Conservation (phyloP, 2,329 filamentous ascomycete species). For the Penicillium sp. region DNA sequence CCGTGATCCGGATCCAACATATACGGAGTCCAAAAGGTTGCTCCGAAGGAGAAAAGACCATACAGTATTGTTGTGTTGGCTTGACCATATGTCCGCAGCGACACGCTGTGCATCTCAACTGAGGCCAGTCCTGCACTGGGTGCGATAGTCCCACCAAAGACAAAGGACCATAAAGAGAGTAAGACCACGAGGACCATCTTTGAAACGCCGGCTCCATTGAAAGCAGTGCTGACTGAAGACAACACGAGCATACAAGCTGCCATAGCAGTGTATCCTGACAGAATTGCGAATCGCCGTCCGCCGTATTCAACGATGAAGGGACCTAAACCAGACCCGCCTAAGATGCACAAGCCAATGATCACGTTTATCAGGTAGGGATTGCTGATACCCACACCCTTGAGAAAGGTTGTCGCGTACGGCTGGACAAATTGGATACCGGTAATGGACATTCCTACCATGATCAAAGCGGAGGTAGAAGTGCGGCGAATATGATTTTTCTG, state of each 20-base stretch:
- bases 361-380: conserved; percentile 29
- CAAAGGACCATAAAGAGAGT: conserved; percentile 31
- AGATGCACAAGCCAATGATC: conserved; percentile 23
- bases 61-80: conserved; percentile 28
- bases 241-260: conserved; percentile 29
- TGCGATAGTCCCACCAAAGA: conserved; percentile 30
- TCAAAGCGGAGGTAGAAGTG: conserved; percentile 26
- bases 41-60: conserved; percentile 28
- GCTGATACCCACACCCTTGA: conserved; percentile 28
- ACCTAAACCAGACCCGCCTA: conserved; percentile 23
- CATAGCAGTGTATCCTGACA: conserved; percentile 27
- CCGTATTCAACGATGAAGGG: conserved; percentile 27
- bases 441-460: conserved; percentile 31
- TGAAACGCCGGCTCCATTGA: conserved; percentile 19
- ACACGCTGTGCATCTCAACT: conserved; percentile 33
- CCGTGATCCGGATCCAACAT: conserved; percentile 30
- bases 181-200: conserved; percentile 30
- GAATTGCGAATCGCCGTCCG: conserved; percentile 26
- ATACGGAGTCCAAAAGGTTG: conserved; percentile 31
- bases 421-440: conserved; percentile 31
- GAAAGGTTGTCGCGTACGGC: conserved; percentile 22
- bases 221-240: conserved; percentile 23
- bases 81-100: conserved; percentile 32
- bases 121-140: conserved; percentile 28
- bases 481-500: conserved; percentile 24